Conservation (phyloP, 805 yeast species). For the Cyberlindnera maclurae region DNA sequence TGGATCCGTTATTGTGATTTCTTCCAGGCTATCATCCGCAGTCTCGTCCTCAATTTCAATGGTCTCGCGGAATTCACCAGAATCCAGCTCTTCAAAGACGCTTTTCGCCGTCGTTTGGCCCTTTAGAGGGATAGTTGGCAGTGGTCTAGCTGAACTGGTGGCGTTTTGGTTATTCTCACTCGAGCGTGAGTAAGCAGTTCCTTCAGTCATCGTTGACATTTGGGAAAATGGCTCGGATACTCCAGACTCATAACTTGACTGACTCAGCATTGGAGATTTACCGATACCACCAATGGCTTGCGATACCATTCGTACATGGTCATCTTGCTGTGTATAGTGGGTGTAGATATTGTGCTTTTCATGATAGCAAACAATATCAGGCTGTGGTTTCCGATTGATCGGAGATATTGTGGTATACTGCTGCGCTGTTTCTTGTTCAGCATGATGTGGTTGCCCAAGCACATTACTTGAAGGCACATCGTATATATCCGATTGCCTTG, state of each 20-base stretch:
- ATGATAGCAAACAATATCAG: no score
- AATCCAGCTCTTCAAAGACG: conserved; percentile 11
- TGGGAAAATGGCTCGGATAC: conserved; percentile 20
- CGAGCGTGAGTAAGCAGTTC: conserved; percentile 3
- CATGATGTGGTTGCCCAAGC: neutral
- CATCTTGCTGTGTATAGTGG: no score
- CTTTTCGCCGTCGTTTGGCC: conserved; percentile 4
- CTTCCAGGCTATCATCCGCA: neutral
- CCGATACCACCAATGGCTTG: neutral
- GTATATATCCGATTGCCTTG: conserved; percentile 12
- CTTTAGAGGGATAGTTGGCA: neutral
- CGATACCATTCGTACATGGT: no score
- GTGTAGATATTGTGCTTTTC: no score
- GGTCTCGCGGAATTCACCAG: conserved; percentile 18
- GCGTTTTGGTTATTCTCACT: no score
- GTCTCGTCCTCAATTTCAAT: conserved; percentile 21
- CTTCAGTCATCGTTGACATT: conserved; percentile 8
- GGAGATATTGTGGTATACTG: no score
- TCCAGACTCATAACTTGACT: conserved; percentile 21
- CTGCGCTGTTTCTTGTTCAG: neutral
- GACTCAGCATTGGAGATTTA: conserved; percentile 15
- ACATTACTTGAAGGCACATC: conserved; percentile 2
- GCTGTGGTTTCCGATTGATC: no score
- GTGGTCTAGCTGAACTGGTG: no score
- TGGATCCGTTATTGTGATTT: neutral